Percentiles rank a stretch among this genome's conserved stretches.
Conservation (phyloP, 2,329 filamentous ascomycete genomes). For the Exserohilum rostratum region DNA sequence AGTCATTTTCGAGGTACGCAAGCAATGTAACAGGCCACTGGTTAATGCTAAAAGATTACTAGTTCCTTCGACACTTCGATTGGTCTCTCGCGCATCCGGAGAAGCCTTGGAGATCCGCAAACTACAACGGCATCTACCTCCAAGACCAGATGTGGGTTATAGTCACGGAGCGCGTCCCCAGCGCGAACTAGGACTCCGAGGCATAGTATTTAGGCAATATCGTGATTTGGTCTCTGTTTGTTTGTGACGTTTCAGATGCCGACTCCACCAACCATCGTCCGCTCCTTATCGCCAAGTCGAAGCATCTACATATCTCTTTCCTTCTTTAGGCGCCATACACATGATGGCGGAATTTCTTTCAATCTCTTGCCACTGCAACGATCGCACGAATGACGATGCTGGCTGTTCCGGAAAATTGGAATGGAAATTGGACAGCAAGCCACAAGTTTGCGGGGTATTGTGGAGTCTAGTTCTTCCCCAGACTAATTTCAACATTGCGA, state of each 20-base stretch:
- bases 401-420: neutral
- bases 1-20: constrained; percentile 50
- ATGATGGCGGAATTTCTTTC: too few relatives aligned
- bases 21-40: neutral
- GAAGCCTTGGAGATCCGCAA: constrained; percentile 26
- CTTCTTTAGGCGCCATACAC: too few relatives aligned
- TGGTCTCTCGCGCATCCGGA: constrained; percentile 29
- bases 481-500: neutral
- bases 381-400: neutral
- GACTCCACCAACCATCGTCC: neutral
- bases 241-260: too few relatives aligned
- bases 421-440: neutral
- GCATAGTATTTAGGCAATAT: neutral
- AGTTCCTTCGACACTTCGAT: constrained; percentile 32
- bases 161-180: constrained; percentile 18
- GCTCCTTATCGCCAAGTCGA: neutral
- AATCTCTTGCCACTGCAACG: neutral
- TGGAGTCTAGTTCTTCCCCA: constrained; percentile 10
- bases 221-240: neutral
- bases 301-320: neutral
- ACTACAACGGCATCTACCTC: constrained; percentile 28
- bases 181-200: neutral
- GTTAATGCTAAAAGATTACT: constrained; percentile 1
- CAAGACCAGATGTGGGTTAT: constrained; percentile 31
- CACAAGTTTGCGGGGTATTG: constrained; percentile 1